Conservation (phyloP, 305 asterid genomes). For the Fraxinus angustifolia region DNA sequence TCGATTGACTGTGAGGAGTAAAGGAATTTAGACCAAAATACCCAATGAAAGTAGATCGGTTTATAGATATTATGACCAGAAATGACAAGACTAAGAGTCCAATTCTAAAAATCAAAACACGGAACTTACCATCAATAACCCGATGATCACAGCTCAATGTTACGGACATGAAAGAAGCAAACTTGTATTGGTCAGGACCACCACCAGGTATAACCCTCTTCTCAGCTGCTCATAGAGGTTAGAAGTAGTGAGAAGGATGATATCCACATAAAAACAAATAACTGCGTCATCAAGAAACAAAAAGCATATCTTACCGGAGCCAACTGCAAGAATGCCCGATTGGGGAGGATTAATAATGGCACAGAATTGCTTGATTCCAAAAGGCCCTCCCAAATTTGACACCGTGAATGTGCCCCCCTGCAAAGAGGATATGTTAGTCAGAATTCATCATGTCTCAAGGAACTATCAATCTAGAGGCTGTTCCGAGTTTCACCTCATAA, state of each 20-base stretch:
- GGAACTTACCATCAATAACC: constrained; percentile 74
- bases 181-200: constrained; percentile 58
- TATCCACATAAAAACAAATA: neutral
- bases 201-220: constrained; percentile 68
- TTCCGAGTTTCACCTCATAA: constrained; percentile 59
- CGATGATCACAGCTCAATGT: constrained; percentile 91
- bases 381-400: constrained; percentile 89
- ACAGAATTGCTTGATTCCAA: constrained; percentile 86
- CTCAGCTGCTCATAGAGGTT: constrained; percentile 54
- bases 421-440: constrained; percentile 10
- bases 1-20: neutral
- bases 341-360: constrained; percentile 98
- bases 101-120: neutral
- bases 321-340: constrained; percentile 92
- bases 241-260: neutral
- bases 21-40: neutral
- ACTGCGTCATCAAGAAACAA: neutral
- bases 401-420: constrained; percentile 99
- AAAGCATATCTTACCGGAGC: constrained; percentile 58
- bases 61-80: neutral
- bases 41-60: neutral
- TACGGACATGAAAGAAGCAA: constrained; percentile 72
- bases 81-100: neutral
- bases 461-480: neutral
- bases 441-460: neutral